These are phyloP conservation scores for Lactarius psammicola DNA, from an alignment of 768 basidiomycete genomes.

Conservation along the genomic window DNA sequence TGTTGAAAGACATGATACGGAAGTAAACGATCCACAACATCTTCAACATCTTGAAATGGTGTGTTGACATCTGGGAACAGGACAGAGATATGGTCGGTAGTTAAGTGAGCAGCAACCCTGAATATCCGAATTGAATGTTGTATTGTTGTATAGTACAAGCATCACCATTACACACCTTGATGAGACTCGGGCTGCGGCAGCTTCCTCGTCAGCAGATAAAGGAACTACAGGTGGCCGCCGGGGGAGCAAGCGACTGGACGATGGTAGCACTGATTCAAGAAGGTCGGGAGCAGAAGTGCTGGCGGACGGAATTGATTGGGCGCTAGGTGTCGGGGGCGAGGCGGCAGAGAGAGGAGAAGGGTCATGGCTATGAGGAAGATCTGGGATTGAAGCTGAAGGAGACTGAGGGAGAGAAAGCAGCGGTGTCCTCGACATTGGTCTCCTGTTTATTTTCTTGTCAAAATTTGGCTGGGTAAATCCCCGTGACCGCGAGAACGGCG, in stretches of 20 bases:
- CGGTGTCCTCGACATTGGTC: conserved; percentile 26
- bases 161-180: conserved; percentile 15
- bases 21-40: conserved; percentile 67
- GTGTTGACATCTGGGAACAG: conserved; percentile 66
- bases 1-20: conserved; percentile 82
- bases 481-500: conserved; percentile 33
- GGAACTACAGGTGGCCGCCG: conserved; percentile 19
- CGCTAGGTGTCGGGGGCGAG: not conserved
- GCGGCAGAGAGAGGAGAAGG: conserved; percentile 1
- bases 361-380: not conserved
- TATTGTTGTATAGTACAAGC: conserved; percentile 1
- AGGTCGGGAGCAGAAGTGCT: conserved; percentile 18
- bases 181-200: conserved; percentile 20
- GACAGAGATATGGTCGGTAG: conserved; percentile 59
- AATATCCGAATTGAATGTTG: not conserved
- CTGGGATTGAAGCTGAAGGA: conserved; percentile 19
- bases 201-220: conserved; percentile 24
- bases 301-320: conserved; percentile 12
- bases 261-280: not conserved
- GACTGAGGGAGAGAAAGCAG: conserved; percentile 22
- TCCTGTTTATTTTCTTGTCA: conserved; percentile 33
- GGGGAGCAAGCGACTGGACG: conserved; percentile 6
- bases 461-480: conserved; percentile 32
- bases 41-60: conserved; percentile 60
- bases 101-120: conserved; percentile 57